Evolutionary conservation across 2,329 filamentous ascomycete genomes (phyloP).

Genomic region (Graphilbum ipis-grandicollis): DNA sequence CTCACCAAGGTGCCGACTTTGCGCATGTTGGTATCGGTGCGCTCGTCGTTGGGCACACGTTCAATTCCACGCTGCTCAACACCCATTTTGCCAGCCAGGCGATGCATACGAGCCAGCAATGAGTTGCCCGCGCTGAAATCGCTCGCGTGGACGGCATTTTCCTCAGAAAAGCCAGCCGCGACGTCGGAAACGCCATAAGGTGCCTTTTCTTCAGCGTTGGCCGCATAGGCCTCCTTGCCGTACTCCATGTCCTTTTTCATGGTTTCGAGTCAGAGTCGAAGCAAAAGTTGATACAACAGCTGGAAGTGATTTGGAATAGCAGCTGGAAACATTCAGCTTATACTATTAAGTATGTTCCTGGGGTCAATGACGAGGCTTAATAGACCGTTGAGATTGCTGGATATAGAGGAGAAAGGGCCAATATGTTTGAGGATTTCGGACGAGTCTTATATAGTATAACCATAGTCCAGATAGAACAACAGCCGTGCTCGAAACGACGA

Average conservation of each 20-base stretch:
- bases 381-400: no score
- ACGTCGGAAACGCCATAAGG: conserved; percentile 7
- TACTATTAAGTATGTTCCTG: no score
- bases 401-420: no score
- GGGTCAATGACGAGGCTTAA: no score
- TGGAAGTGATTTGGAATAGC: no score
- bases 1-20: conserved; percentile 62
- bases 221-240: conserved; percentile 5
- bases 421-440: no score
- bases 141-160: conserved; percentile 10
- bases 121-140: conserved; percentile 10
- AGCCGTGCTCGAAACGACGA: no score
- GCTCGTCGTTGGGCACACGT: conserved; percentile 52
- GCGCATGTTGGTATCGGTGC: conserved; percentile 44
- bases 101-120: conserved; percentile 25
- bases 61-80: conserved; percentile 64
- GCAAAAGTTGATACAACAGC: no score
- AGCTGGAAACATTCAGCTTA: no score
- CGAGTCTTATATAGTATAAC: no score
- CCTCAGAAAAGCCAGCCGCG: conserved; percentile 9
- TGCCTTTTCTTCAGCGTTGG: conserved; percentile 8
- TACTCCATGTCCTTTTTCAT: conserved; percentile 1
- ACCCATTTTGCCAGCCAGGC: conserved; percentile 44
- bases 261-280: neutral
- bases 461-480: no score